These are phyloP conservation scores for Luvunga scandens DNA, from an alignment of 345 rosid species.

Conservation along the genomic window DNA sequence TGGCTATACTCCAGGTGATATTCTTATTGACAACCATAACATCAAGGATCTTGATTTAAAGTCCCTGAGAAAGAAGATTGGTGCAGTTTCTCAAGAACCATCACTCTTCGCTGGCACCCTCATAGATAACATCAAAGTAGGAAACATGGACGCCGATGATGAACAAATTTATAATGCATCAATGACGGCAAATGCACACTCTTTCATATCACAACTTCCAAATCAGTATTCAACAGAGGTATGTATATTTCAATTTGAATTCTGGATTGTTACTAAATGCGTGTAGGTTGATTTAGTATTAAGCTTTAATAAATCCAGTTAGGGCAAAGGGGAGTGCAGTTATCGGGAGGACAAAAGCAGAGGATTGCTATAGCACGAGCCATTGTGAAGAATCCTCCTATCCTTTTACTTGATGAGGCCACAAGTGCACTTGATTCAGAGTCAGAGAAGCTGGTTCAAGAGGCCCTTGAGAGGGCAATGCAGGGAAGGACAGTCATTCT, in stretches of 20 bases:
- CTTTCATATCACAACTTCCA: slow-evolving; percentile 51
- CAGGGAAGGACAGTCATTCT: slow-evolving; percentile 55
- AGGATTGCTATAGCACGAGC: slow-evolving; percentile 71
- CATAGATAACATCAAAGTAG: slow-evolving; percentile 55
- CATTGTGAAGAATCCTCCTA: slow-evolving; percentile 59
- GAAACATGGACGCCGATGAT: slow-evolving; percentile 54
- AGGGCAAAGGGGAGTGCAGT: slow-evolving; percentile 64
- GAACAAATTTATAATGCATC: slow-evolving; percentile 46
- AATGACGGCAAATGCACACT: slow-evolving; percentile 52
- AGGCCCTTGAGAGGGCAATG: slow-evolving; percentile 62
- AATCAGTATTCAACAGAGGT: slow-evolving; percentile 53
- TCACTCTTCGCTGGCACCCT: slow-evolving; percentile 58
- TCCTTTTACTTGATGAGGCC: slow-evolving; percentile 68
- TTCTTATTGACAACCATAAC: slow-evolving; percentile 47
- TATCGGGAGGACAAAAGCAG: slow-evolving; percentile 74
- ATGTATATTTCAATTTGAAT: not conserved
- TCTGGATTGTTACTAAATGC: not conserved
- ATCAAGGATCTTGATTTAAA: slow-evolving; percentile 52
- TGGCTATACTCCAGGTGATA: slow-evolving; percentile 34
- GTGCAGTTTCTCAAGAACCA: slow-evolving; percentile 65
- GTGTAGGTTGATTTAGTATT: not conserved
- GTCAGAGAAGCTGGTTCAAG: slow-evolving; percentile 60
- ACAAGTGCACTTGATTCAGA: slow-evolving; percentile 71
- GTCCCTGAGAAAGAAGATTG: slow-evolving; percentile 47
- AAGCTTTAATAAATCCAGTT: slow-evolving; percentile 28